phyloP scores from a whole-genome alignment of 2,329 filamentous ascomycete species.

The Didymella sp. region DNA sequence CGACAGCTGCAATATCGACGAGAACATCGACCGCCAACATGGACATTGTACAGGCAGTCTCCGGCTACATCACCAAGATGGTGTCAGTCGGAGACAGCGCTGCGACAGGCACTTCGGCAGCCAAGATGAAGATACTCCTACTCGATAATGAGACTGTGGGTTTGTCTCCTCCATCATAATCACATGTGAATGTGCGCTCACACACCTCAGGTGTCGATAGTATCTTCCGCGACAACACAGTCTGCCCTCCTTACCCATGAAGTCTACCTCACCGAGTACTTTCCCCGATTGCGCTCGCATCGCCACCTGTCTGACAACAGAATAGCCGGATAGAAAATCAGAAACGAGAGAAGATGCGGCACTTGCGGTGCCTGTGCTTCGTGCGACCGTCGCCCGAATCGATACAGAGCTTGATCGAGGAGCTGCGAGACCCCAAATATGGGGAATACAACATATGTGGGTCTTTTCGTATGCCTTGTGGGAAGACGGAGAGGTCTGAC shows the following conservation, averaged over 20 bases:
- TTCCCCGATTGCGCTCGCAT: conserved; percentile 14
- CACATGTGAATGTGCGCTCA: conserved; percentile 22
- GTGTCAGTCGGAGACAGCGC: conserved; percentile 80
- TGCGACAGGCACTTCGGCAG: conserved; percentile 69
- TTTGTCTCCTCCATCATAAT: conserved; percentile 51
- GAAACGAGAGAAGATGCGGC: conserved; percentile 95
- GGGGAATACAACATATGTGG: conserved; percentile 90
- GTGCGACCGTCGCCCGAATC: conserved; percentile 90
- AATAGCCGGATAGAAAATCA: conserved; percentile 80
- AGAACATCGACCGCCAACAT: conserved; percentile 57
- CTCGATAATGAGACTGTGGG: conserved; percentile 88
- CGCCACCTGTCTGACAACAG: conserved; percentile 30
- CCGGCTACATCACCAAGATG: conserved; percentile 96
- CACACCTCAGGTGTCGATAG: conserved; percentile 72
- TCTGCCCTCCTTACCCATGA: conserved; percentile 94
- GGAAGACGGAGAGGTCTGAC: conserved; percentile 24
- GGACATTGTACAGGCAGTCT: conserved; percentile 92
- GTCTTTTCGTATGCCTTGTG: conserved; percentile 22
- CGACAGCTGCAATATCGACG: not conserved
- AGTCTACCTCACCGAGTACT: conserved; percentile 89
- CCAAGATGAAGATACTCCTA: conserved; percentile 98
- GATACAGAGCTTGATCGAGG: conserved; percentile 92
- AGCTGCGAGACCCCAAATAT: conserved; percentile 94
- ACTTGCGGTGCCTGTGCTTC: conserved; percentile 91
- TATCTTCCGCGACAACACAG: conserved; percentile 95